Evolutionary conservation across 1,284 basidiomycete genomes (phyloP).

Genomic region (Pseudozyma sp.): DNA sequence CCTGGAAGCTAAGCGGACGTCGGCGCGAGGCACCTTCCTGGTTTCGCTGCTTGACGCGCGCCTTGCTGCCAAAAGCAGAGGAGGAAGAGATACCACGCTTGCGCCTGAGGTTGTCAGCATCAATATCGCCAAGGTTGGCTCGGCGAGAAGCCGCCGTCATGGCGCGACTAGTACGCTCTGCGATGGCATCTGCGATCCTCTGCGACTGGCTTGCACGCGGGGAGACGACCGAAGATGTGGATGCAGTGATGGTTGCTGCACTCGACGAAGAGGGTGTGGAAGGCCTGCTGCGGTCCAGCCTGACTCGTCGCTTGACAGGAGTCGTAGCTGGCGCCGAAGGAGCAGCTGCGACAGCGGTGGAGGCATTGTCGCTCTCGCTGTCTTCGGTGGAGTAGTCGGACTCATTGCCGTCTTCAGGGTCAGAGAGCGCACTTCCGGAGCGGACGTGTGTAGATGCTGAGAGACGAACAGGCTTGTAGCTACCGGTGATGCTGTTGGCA

Average conservation of each 20-base stretch:
- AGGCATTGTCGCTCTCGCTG: constrained; percentile 17
- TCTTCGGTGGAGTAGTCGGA: constrained; percentile 39
- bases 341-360: constrained; percentile 14
- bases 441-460: constrained; percentile 14
- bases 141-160: constrained; percentile 33
- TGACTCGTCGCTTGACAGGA: constrained; percentile 37
- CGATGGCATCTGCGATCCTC: constrained; percentile 21
- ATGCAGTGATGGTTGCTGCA: constrained; percentile 9
- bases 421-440: constrained; percentile 38
- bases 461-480: constrained; percentile 36
- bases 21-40: constrained; percentile 43
- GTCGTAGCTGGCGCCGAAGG: constrained; percentile 19
- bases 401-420: constrained; percentile 49
- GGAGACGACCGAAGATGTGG: constrained; percentile 11
- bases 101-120: constrained; percentile 27
- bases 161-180: constrained; percentile 36
- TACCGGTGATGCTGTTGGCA: constrained; percentile 51
- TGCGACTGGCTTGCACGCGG: constrained; percentile 17
- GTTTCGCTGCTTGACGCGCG: constrained; percentile 59
- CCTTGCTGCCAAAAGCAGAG: constrained; percentile 60
- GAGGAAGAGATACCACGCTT: constrained; percentile 58
- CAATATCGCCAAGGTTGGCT: constrained; percentile 25
- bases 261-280: constrained; percentile 22
- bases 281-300: constrained; percentile 12
- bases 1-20: constrained; percentile 61